Base-by-base conservation (phyloP, 371 early-diverging fungal species). In the Apophysomyces sp. region DNA sequence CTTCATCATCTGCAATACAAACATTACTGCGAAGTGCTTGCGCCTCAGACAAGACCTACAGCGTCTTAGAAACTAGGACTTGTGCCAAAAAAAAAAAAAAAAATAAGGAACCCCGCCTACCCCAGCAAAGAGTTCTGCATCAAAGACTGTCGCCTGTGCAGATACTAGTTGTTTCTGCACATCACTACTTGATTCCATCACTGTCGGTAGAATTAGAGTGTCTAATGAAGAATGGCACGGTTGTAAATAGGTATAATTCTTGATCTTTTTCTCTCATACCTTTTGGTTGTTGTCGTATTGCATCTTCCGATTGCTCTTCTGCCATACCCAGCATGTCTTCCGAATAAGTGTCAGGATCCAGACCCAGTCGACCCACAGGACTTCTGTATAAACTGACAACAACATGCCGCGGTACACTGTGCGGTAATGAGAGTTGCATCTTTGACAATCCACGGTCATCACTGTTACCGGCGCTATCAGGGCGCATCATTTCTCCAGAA, bases 121-220 rank as follows among this genome's bases (percentile, higher is more conserved):
- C 65, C 77, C 69, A 16, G 83, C 73, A 67, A 80, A 86, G 2
- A 86, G 40, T 49, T 86, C 86, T 4, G 79, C 72, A 60, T 86
- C 86, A 72, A 85, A 84, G 15, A 86, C 76, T 12, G 84, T 78
- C 2, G 74, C 62, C 59, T 81, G 80, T 0, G 82, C 85, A 13
- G 78, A 71, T 52, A 71, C 66, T 9, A 86, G 69, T 58, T 77
- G 81, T 18, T 68, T 66, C 18, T 80, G 83, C 24, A 76, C 64
- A 9, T 65, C 41, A 26, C 61, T 74, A 21, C 32, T 64, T 34
- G 57, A 59, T 4, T 55, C 4, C 11, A 32, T n/a, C 11, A 24
- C 24, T 16, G 29, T 55, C 16, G 36, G n/a, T 9, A 31, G 28
- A n/a, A 31, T 1, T 12, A 34, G 7, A 0, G 31, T 34, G 4